phyloP scores from a whole-genome alignment of 805 yeast species.

The Starmerella geochares region DNA sequence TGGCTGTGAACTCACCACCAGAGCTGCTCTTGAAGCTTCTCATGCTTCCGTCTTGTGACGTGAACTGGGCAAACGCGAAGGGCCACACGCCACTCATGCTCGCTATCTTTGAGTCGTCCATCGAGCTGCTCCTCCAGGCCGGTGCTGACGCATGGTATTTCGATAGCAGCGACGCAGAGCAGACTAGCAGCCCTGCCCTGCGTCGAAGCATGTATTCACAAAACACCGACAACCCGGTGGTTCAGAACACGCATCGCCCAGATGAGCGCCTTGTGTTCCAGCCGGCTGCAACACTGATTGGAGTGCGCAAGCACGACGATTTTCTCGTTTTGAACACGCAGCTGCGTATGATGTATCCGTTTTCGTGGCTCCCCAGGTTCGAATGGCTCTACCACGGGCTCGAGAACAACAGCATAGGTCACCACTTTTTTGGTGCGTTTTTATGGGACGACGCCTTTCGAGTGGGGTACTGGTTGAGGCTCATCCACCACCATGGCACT shows the following conservation, averaged over 20 bases:
- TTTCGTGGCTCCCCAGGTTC: background rate
- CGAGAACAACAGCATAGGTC: background rate
- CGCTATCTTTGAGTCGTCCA: conserved; percentile 52
- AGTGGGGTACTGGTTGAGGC: conserved; percentile 2
- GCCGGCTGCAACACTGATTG: background rate
- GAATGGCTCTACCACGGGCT: background rate
- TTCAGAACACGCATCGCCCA: conserved; percentile 1
- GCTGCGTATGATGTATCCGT: background rate
- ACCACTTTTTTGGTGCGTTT: background rate
- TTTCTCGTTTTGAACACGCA: background rate
- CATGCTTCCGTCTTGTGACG: conserved; percentile 35
- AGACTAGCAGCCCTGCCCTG: conserved; percentile 1
- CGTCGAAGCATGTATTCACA: background rate
- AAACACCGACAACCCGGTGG: background rate
- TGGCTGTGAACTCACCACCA: conserved; percentile 40
- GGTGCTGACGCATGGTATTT: conserved; percentile 37
- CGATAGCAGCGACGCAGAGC: background rate
- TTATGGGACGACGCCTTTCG: conserved; percentile 5
- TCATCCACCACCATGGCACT: background rate
- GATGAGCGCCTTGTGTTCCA: background rate
- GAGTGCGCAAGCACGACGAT: conserved; percentile 2
- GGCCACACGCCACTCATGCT: conserved; percentile 50
- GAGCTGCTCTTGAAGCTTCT: conserved; percentile 7
- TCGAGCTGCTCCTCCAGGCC: conserved; percentile 43
- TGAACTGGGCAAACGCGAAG: conserved; percentile 52